Evolutionary conservation across 805 yeast genomes (phyloP), one percentile per base, ranked within the genome.

Genomic region (Sugiyamaella chiloensis): DNA sequence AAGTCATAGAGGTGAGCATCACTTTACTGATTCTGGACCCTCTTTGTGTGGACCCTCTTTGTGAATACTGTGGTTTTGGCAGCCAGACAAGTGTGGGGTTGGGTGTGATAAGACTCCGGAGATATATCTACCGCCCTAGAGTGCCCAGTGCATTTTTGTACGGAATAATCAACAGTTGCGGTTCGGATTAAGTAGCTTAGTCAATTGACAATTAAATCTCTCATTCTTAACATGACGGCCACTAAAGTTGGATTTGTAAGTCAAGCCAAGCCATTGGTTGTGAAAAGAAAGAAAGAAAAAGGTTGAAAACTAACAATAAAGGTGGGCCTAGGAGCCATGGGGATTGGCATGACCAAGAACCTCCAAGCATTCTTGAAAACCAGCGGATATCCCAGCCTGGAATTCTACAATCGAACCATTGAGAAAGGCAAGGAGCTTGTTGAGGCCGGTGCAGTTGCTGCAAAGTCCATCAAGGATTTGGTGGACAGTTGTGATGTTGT

Each of bases 291-390:
- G 2, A 21, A 4, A 39, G 20, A 3, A 34, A 4, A 24, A 7
- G n/a, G n/a, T 20, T 14, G 11, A 3, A 14, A n/a, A n/a, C 42
- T 40, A 40, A 40, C 42, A n/a, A n/a, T 8, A 14, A 40, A 43
- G 47, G 39, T 53, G 29, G 56, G 56, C 41, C 52, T 52, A 12
- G 56, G 56, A 4, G 43, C 50, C 30, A 52, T 52, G 56, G 56
- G 56, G 40, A 34, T 14, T 35, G 34, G 35, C 12, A 52, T 52
- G 56, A 29, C 56, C 24, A 16, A 7, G 9, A 19, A 51, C 39
- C 34, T 52, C 16, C 56, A 52, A 19, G 34, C 30, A 7, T 21
- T 32, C 23, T 27, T 52, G 5, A n/a, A 16, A 9, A 16, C 26
- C 21, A 47, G 27, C 20, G 27, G 34, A 11, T 24, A 16, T n/a